Evolutionary conservation across 495 filamentous ascomycete species (phyloP).

Genomic region (Chlorociboria aeruginascens): DNA sequence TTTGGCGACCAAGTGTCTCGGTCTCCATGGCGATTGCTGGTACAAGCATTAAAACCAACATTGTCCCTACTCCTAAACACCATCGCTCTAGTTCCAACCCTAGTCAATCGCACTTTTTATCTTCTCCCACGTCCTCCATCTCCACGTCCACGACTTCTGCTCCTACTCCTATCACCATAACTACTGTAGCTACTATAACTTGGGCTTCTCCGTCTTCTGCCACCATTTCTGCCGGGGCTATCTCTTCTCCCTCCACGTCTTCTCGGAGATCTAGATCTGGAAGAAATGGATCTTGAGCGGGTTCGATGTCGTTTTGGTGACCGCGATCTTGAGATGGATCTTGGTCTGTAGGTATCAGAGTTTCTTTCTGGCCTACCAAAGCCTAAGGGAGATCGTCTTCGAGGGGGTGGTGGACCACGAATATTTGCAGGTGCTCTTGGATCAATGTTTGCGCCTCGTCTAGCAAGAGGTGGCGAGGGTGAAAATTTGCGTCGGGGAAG

Average conservation of each 20-base stretch:
- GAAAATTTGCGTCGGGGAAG: conserved; percentile 64
- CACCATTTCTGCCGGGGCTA: conserved; percentile 27
- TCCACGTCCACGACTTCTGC: conserved; percentile 27
- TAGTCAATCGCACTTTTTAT: background rate
- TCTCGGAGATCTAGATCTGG: conserved; percentile 38
- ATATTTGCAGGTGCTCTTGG: conserved; percentile 23
- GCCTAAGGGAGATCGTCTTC: conserved; percentile 25
- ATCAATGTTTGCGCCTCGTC: conserved; percentile 35
- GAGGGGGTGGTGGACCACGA: conserved; percentile 25
- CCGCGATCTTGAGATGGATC: conserved; percentile 34
- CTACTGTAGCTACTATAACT: conserved; percentile 53
- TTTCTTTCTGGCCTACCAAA: conserved; percentile 29
- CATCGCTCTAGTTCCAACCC: conserved; percentile 2
- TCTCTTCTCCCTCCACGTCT: conserved; percentile 26
- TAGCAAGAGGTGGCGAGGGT: conserved; percentile 34
- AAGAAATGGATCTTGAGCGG: conserved; percentile 34
- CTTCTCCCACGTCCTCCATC: conserved; percentile 17
- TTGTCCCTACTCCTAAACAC: conserved; percentile 12
- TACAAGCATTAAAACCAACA: background rate
- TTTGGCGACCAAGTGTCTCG: background rate
- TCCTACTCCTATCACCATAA: conserved; percentile 31
- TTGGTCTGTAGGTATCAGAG: conserved; percentile 41
- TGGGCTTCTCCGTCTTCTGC: conserved; percentile 32
- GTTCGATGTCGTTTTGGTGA: conserved; percentile 30
- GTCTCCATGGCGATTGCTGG: background rate